Evolutionary conservation across 176 grass and related monocot species (phyloP), one percentile per base, ranked within the genome.

Genomic region (Neostapfia colusana): DNA sequence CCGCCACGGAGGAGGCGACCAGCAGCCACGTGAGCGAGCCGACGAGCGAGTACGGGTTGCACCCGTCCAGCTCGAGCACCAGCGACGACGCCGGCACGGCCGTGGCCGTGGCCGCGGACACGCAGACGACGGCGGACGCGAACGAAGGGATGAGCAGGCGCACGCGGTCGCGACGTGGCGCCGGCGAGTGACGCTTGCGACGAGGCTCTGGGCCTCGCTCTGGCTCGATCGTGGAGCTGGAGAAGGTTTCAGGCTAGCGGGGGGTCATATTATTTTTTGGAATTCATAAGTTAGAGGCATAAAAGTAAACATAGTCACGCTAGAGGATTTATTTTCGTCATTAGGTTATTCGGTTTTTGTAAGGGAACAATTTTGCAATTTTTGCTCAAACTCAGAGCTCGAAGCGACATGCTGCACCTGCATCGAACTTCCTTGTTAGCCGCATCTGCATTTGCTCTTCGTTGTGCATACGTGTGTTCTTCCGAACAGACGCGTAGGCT

Each of bases 11-110:
- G 38, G 37, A 75, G 61, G 4, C 45, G 25, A 83, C 81, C 76
- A 81, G 44, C 35, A 56, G 67, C 50, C 82, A 74, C 53, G 10
- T 67, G 7, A 97, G 95, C 72, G 86, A 87, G 31, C 77, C 24
- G 65, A 91, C 81, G 16, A 93, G 89, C 45, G 82, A 93, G 45
- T 93, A 83, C 37, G 79, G 82, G 1, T 67, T 65, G 11, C 16
- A 81, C 54, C 87, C 77, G 11, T 87, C 78, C 42, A 57, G 60
- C 81, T 85, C 91, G 0, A 89, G 81, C 70, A 27, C 43, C 43
- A 75, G 67, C 54, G 81, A 56, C 72, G 69, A 60, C 57, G 60
- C 8, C 10, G 75, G 81, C 54, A 71, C 82, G 12, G 75, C 59
- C 3, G 86, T 77, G 38, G 55, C 55, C 25, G 2, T 11, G 9